phyloP scores from a whole-genome alignment of 2,329 filamentous ascomycete species.

The Lecanicillium sp. region DNA sequence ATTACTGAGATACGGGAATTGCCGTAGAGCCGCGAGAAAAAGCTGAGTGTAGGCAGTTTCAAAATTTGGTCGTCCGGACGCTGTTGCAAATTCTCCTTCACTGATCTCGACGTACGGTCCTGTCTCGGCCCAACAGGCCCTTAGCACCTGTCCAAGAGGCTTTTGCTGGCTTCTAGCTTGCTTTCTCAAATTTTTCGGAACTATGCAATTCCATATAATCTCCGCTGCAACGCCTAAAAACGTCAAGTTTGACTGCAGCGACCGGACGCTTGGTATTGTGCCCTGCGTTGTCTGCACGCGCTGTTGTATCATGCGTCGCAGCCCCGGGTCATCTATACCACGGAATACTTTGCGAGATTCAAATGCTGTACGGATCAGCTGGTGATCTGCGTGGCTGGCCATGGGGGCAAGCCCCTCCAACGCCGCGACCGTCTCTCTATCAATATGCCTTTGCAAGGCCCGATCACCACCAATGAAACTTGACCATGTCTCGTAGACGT shows the following conservation, averaged over 20 bases:
- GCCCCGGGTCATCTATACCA: neutral
- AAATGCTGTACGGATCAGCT: neutral
- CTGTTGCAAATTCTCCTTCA: conserved; percentile 10
- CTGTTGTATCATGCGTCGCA: neutral
- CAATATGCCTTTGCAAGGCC: conserved; percentile 3
- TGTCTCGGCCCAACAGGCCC: too few relatives aligned
- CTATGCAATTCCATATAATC: conserved; percentile 1
- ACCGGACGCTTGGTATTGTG: neutral
- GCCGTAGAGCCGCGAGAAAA: conserved; percentile 9
- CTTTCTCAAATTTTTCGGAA: conserved; percentile 4
- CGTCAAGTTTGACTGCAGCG: conserved; percentile 1
- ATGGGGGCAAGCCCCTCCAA: conserved; percentile 1
- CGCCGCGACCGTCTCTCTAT: conserved; percentile 5
- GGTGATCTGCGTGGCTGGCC: neutral
- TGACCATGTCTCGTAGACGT: conserved; percentile 3
- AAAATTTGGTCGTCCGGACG: conserved; percentile 8
- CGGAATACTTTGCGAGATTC: neutral
- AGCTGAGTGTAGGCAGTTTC: conserved; percentile 10
- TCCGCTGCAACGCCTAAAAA: conserved; percentile 4
- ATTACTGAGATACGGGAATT: conserved; percentile 10
- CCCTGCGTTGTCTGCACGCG: neutral
- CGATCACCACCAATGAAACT: conserved; percentile 1
- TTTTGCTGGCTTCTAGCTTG: too few relatives aligned
- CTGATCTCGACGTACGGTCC: conserved; percentile 5
- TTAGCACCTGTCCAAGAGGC: too few relatives aligned